Conservation (phyloP, 495 filamentous ascomycete genomes). For the Immersiella caudata region DNA sequence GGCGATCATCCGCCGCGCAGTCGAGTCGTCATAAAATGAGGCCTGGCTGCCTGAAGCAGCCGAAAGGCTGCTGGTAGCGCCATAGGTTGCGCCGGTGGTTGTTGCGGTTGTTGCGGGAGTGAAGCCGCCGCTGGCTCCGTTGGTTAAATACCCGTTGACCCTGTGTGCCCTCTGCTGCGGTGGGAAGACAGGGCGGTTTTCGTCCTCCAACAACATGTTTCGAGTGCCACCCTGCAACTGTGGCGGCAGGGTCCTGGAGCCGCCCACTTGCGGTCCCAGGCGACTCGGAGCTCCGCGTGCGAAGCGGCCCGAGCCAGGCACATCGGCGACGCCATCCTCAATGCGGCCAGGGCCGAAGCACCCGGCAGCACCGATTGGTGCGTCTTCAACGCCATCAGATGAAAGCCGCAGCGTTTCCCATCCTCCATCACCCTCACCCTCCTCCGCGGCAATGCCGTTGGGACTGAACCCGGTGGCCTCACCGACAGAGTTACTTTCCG, state of each 20-base stretch:
- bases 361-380: not conserved
- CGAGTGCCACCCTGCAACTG: not conserved
- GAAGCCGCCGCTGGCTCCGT: not conserved
- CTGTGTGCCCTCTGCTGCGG: constrained; percentile 4
- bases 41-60: not conserved
- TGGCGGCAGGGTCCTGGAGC: not conserved
- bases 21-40: too few relatives aligned
- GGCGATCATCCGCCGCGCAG: too few relatives aligned
- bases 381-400: not conserved
- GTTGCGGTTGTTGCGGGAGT: not conserved
- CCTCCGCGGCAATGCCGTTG: not conserved
- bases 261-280: not conserved
- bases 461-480: not conserved
- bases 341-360: not conserved
- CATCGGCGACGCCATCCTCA: not conserved
- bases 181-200: constrained; percentile 2
- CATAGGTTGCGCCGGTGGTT: not conserved
- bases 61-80: not conserved
- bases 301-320: not conserved
- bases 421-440: not conserved
- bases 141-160: constrained; percentile 3
- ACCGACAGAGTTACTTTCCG: not conserved
- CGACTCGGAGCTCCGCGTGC: not conserved
- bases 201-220: not conserved
- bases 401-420: not conserved